These are phyloP conservation scores for Rutstroemia sydowiana DNA, from an alignment of 2,329 filamentous ascomycete species.

Conservation along the genomic window DNA sequence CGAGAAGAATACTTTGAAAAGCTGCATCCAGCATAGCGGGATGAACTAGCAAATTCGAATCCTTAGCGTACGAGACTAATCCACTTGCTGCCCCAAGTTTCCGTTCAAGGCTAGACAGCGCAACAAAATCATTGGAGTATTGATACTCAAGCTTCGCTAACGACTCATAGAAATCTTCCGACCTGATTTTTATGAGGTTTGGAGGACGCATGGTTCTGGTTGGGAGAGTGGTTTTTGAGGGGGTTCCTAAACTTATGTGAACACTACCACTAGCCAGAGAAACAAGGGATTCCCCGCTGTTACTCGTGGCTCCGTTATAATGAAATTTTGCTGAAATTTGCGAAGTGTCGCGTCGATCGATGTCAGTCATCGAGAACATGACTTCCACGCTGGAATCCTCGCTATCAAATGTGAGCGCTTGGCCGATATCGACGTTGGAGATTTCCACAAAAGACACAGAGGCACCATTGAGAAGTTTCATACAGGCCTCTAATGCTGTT, in stretches of 20 bases:
- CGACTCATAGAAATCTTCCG: slow-evolving; percentile 11
- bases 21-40: slow-evolving; percentile 49
- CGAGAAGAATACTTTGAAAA: slow-evolving; percentile 42
- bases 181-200: neutral
- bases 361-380: neutral
- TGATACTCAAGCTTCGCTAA: slow-evolving; percentile 13
- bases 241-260: neutral
- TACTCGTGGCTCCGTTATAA: neutral
- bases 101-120: slow-evolving; percentile 9
- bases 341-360: too few species aligned
- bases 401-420: neutral
- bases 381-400: neutral
- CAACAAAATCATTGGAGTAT: slow-evolving; percentile 14
- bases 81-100: slow-evolving; percentile 6
- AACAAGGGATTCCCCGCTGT: neutral
- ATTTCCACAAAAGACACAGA: neutral
- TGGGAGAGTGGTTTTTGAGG: neutral
- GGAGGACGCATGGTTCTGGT: neutral
- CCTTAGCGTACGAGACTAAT: neutral
- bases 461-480: slow-evolving; percentile 31
- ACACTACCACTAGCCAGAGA: neutral
- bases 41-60: slow-evolving; percentile 35
- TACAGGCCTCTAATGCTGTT: slow-evolving; percentile 40
- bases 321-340: neutral
- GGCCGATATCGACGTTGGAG: neutral